phyloP scores from a whole-genome alignment of 2,329 filamentous ascomycete genomes.

The Lecanicillium sp. region DNA sequence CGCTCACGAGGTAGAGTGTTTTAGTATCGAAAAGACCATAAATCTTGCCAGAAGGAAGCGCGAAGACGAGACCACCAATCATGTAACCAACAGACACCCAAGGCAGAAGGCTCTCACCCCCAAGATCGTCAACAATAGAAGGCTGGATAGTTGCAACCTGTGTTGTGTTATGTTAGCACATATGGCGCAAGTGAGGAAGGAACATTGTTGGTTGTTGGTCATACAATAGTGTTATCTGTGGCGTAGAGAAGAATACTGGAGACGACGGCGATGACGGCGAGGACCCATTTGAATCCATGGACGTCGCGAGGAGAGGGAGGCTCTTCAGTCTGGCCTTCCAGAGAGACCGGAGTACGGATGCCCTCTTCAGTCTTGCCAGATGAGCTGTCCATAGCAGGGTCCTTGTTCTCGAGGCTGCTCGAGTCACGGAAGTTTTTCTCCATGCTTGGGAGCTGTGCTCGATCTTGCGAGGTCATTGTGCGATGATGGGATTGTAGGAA shows the following conservation, averaged over 20 bases:
- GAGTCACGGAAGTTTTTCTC: background rate
- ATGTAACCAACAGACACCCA: background rate
- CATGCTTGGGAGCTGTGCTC: background rate
- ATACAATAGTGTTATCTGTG: background rate
- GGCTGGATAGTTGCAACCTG: background rate
- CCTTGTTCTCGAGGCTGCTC: background rate
- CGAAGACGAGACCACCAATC: background rate
- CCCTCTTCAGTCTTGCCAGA: background rate
- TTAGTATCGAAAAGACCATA: slow-evolving; percentile 41
- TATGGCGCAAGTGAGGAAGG: background rate
- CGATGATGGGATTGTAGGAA: too few species aligned
- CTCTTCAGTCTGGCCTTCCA: background rate
- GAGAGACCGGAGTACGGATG: background rate
- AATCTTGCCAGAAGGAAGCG: slow-evolving; percentile 29
- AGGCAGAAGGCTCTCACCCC: background rate
- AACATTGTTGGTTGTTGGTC: background rate
- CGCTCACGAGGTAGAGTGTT: slow-evolving; percentile 26
- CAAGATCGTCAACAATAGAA: background rate
- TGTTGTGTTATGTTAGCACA: background rate
- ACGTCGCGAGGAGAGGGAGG: background rate
- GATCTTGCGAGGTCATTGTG: background rate
- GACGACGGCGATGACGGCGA: background rate
- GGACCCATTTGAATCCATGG: background rate
- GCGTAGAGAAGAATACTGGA: background rate
- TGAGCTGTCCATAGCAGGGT: background rate